phyloP scores from a whole-genome alignment of 225 moss, liverwort and hornwort genomes.

The Thuidium tamariscinum region DNA sequence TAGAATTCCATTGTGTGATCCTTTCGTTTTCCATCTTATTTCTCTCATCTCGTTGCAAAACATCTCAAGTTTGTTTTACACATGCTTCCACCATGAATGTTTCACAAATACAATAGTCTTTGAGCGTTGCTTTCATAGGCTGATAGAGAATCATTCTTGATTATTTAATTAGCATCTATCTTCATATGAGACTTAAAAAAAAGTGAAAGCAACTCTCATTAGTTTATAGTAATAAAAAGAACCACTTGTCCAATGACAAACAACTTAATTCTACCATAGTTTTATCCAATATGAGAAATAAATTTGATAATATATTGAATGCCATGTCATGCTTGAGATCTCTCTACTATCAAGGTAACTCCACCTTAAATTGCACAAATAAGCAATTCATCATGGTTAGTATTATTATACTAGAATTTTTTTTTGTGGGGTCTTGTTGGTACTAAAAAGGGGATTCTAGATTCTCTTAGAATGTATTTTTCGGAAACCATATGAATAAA shows the following conservation, averaged over 20 bases:
- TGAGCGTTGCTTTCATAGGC: background rate
- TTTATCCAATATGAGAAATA: background rate
- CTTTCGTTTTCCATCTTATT: background rate
- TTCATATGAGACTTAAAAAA: background rate
- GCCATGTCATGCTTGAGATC: background rate
- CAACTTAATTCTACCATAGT: background rate
- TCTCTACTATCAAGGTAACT: no score
- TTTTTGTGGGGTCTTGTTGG: no score
- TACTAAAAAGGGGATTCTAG: no score
- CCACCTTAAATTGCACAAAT: no score
- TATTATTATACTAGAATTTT: no score
- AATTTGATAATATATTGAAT: background rate
- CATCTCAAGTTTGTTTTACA: background rate
- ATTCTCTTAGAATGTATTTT: no score
- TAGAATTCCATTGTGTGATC: background rate
- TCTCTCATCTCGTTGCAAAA: background rate
- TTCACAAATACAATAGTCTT: background rate
- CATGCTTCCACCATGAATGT: background rate
- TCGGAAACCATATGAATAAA: no score
- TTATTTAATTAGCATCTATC: background rate
- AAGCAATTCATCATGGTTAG: no score
- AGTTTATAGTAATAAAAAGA: background rate
- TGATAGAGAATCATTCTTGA: background rate
- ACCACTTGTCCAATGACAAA: no score
- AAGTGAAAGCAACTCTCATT: background rate